Evolutionary conservation across 495 filamentous ascomycete genomes (phyloP), one percentile per base, ranked within the genome.

Genomic region (Tuber melanosporum): DNA sequence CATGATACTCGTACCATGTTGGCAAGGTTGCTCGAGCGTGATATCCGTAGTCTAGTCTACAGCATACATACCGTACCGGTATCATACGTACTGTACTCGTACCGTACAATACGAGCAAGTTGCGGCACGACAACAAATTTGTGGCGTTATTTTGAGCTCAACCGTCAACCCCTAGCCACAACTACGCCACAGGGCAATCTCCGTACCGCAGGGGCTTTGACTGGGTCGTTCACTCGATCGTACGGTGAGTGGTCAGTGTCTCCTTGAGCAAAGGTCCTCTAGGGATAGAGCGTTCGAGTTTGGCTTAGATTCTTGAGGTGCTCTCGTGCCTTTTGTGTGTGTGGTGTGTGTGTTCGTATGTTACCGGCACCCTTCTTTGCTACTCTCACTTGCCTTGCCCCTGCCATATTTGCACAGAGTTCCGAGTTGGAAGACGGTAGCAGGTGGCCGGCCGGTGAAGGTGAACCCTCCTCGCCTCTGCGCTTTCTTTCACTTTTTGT

Each of bases 291-390:
- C n/a, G 52, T n/a, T 62, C 52, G 52, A n/a, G n/a, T 62, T 62
- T 62, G 52, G n/a, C 26, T 66, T 17, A 26, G 12, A 36, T 66
- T 66, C 57, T 66, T 66, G 57, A 14, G 57, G 4, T 66, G 57
- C 12, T 66, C 57, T 66, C 57, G 57, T 66, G 57, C 57, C 57
- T 66, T 66, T 36, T 36, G 57, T 66, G 57, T 66, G 57, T 66
- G 17, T 17, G 26, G 26, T 26, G 42, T 43, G 42, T 6, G 42
- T 10, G 42, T 43, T 43, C 42, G 42, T 43, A 49, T 49, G 19
- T 8, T 49, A 22, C 39, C 39, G 8, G 17, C 20, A 22, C 22
- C 49, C 9, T 26, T 22, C 47, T n/a, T 10, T n/a, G 26, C 14
- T 66, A 10, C 42, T 43, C 12, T 66, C 26, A 57, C 57, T 36